Evolutionary conservation across 345 rosid genomes (phyloP).

Genomic region (Geranium rotundifolium): DNA sequence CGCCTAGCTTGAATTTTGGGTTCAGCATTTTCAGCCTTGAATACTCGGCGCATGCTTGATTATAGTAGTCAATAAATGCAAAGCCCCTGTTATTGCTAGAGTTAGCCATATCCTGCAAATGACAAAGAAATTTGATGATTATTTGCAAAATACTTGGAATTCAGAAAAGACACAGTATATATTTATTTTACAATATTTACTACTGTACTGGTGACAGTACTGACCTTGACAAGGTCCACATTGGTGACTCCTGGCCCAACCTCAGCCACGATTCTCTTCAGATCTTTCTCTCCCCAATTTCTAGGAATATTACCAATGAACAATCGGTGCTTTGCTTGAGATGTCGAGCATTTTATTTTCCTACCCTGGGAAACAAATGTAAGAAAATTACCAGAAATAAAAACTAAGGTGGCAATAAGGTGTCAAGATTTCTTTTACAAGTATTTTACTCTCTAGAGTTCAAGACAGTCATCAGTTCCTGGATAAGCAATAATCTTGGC

Average conservation of each 20-base stretch:
- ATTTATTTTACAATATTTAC: no score
- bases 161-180: not conserved
- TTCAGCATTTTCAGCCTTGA: constrained; percentile 76
- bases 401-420: not conserved
- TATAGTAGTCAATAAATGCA: constrained; percentile 80
- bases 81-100: constrained; percentile 66
- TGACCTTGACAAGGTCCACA: constrained; percentile 73
- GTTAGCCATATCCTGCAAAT: constrained; percentile 58
- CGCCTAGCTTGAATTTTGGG: constrained; percentile 72
- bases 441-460: not conserved
- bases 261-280: constrained; percentile 43
- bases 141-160: not conserved
- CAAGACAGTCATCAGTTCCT: not conserved
- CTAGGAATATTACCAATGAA: constrained; percentile 88
- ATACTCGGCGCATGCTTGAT: constrained; percentile 88
- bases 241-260: constrained; percentile 77
- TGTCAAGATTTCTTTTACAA: not conserved
- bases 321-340: constrained; percentile 72
- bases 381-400: not conserved
- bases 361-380: constrained; percentile 43
- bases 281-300: constrained; percentile 60
- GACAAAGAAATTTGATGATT: constrained; percentile 9
- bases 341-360: constrained; percentile 65
- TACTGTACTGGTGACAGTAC: constrained; percentile 6
- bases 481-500: not conserved